Conservation (phyloP, 106 monocot species). For the Narthecium ossifragum region DNA sequence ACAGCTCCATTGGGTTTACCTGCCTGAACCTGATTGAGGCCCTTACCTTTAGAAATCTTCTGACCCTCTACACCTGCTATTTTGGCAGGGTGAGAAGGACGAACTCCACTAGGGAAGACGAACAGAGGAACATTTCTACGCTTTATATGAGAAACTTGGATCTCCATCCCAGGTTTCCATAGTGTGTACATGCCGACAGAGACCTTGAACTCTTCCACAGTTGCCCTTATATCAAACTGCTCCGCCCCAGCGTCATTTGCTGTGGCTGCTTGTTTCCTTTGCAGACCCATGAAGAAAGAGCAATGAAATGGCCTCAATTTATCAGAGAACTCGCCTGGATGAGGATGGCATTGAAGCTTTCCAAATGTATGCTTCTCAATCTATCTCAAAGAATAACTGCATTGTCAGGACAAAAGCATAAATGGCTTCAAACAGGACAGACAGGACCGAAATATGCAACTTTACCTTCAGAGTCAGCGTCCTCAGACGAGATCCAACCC, state of each 20-base stretch:
- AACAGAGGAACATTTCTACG: slow-evolving; percentile 63
- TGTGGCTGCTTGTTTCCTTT: slow-evolving; percentile 59
- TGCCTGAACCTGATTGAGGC: slow-evolving; percentile 5
- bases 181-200: slow-evolving; percentile 37
- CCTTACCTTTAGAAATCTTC: slow-evolving; percentile 12
- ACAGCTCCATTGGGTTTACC: slow-evolving; percentile 2
- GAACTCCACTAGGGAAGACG: slow-evolving; percentile 80
- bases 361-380: slow-evolving; percentile 75
- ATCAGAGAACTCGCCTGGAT: slow-evolving; percentile 76
- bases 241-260: slow-evolving; percentile 61
- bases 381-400: slow-evolving; percentile 32
- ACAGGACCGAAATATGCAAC: not conserved
- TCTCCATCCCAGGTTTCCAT: slow-evolving; percentile 81
- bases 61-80: slow-evolving; percentile 3
- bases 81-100: slow-evolving; percentile 51
- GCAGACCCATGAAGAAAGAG: slow-evolving; percentile 85
- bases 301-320: slow-evolving; percentile 37
- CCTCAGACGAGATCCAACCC: slow-evolving; percentile 95
- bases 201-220: slow-evolving; percentile 70
- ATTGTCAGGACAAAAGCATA: not conserved
- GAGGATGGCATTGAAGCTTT: slow-evolving; percentile 88
- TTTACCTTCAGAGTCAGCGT: slow-evolving; percentile 78
- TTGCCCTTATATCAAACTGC: slow-evolving; percentile 75
- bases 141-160: slow-evolving; percentile 76
- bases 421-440: not conserved